Evolutionary conservation across 495 filamentous ascomycete genomes (phyloP), one percentile per base, ranked within the genome.

Genomic region (Xylaria venustula): DNA sequence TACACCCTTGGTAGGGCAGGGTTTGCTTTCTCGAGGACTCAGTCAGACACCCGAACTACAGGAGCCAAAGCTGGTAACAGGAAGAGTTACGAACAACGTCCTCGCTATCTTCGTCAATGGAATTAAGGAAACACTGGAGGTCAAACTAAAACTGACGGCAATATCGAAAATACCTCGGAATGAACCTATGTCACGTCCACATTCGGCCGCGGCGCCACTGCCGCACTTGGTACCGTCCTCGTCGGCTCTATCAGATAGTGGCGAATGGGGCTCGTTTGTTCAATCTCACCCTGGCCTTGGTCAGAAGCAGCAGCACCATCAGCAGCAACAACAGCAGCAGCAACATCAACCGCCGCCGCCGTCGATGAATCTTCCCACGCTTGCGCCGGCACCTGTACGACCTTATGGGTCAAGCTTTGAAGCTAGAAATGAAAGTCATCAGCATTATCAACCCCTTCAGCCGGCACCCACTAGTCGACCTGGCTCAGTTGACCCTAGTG

Each of bases 1-100:
- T 63, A 89, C 87, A 6, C 94, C 94, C 47, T 83, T 97, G 58
- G 93, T 97, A 11, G 94, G 94, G 17, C 95, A 97, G 72, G 94
- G 94, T 56, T 90, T 98, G 90, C 82, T 98, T 22, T 98, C 94
- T 58, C 89, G 89, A 85, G 87, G 87, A 32, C 80, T 98, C 50
- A 70, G 81, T 49, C 70, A 78, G 53, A 81, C 81, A 36, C 11
- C 84, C 77, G 37, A 81, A 79, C 42, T 81, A 81, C 34, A 83
- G 81, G 55, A 78, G 81, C 61, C 85, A 28, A 87, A 91, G 46
- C 83, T 96, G 69, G 86, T 98, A 58, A 98, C 95, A 11, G 94
- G 94, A 23, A 88, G 92, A 14, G 89, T 98, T 47, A 91, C 88
- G 64, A 90, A 88, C 63, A 97, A 93, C 67, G 76, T 91, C 7